Base-by-base conservation (phyloP, 2,329 filamentous ascomycete species). In the Paracorniculantispora psalliotae region DNA sequence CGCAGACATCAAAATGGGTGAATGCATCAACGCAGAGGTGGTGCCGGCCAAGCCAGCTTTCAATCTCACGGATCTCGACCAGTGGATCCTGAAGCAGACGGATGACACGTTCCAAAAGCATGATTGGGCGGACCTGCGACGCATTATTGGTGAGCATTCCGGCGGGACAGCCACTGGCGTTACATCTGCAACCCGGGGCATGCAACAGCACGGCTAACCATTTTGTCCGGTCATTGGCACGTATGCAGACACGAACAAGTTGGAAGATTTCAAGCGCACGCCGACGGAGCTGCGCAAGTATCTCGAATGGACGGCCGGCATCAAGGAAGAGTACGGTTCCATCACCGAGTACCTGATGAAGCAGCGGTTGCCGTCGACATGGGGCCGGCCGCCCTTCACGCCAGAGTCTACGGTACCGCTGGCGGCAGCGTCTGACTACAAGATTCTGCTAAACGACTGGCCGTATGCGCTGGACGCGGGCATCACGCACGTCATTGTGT, bases 381-480 rank as follows among this genome's bases (percentile, higher is more conserved):
- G 92, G 92, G 82, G 82, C 2, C 63, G 68, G 30, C 80, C 81
- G 17, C 83, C 84, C 4, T 87, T 86, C 69, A 75, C 71, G 13
- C 79, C 80, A 4, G 71, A 68, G 49, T 84, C 81, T 7, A 61
- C 67, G 3, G 66, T 76, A 26, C 83, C 83, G 10, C 85, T 87
- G 63, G 70, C 76, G 25, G 74, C 82, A 46, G 68, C 77, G 4
- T 79, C 78, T 35, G 84, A 87, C 71, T 87, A 81, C 70, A 85
- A 85, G 62, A 88, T 96, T 54, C 77, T 96, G 47, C 79, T 86
- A 69, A 97, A 97, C 68, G 92, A 97, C 78, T 97, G 92, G 92
- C 93, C 93, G 0, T 97, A 97, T 67, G 92, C 90, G 3, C 75
- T 96, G 51, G 78, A 77, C 1, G 69, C 78, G 0, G 80, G 80